Percentiles rank a stretch among this genome's conserved stretches.
Evolutionary conservation across 108 stramenopile genomes (phyloP).

Genomic region (Nitzschia palea): DNA sequence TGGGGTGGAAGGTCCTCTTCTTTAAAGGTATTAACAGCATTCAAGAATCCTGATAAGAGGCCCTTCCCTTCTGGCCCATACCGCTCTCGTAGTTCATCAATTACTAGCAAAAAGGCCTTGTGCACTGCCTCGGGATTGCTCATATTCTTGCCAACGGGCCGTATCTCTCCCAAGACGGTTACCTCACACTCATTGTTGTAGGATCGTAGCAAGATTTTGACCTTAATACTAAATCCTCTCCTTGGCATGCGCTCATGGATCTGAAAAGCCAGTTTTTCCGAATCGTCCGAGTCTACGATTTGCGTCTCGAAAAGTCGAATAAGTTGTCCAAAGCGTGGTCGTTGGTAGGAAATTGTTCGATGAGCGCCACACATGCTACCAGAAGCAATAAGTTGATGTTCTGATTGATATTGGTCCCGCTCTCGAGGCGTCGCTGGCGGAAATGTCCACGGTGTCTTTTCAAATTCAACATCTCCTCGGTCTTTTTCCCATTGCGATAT

Average conservation of each 20-base stretch:
- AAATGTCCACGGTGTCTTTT: conserved; percentile 71
- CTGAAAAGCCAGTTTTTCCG: conserved; percentile 51
- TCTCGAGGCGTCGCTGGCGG: conserved; percentile 74
- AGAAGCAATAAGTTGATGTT: conserved; percentile 72
- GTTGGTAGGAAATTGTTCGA: conserved; percentile 65
- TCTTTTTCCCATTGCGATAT: conserved; percentile 75
- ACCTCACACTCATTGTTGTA: conserved; percentile 55
- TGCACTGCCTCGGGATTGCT: conserved; percentile 79
- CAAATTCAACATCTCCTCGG: conserved; percentile 67
- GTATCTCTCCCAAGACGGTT: conserved; percentile 63
- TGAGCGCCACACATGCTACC: conserved; percentile 77
- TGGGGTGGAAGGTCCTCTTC: conserved; percentile 10
- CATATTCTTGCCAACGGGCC: conserved; percentile 83
- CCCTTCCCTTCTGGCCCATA: conserved; percentile 72
- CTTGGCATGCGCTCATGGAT: conserved; percentile 70
- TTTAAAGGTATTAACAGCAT: conserved; percentile 32
- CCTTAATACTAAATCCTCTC: conserved; percentile 79
- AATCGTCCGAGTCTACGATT: conserved; percentile 73
- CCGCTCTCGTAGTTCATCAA: conserved; percentile 71
- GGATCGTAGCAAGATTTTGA: conserved; percentile 55
- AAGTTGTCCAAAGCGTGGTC: conserved; percentile 54
- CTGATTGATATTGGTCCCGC: conserved; percentile 59
- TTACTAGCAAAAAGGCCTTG: conserved; percentile 74
- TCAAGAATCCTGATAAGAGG: conserved; percentile 45
- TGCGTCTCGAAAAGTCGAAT: conserved; percentile 68